Conservation (phyloP, 768 basidiomycete genomes). For the Lactarius deliciosus region DNA sequence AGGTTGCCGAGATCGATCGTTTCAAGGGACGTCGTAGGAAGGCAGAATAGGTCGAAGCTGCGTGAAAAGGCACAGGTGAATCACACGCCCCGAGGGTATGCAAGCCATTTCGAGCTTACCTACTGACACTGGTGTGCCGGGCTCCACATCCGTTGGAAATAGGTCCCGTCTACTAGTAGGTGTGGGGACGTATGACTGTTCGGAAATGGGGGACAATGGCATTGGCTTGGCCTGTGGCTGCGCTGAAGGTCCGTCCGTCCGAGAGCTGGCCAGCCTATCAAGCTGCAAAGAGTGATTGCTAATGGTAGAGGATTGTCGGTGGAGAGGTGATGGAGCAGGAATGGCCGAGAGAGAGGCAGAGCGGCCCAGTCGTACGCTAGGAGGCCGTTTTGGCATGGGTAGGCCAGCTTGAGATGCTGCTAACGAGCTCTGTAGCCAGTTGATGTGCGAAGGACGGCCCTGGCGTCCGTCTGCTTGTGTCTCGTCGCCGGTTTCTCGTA, state of each 20-base stretch:
- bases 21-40: constrained; percentile 68
- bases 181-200: constrained; percentile 62
- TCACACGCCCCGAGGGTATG: constrained; percentile 4
- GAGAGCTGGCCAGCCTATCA: constrained; percentile 31
- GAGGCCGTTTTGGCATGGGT: constrained; percentile 23
- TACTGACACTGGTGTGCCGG: constrained; percentile 32
- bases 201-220: constrained; percentile 62
- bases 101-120: constrained; percentile 36
- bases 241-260: constrained; percentile 32
- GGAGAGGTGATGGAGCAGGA: constrained; percentile 32
- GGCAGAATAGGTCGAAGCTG: constrained; percentile 41
- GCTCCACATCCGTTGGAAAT: constrained; percentile 26
- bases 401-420: constrained; percentile 7
- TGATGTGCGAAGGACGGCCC: constrained; percentile 27
- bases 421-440: constrained; percentile 24
- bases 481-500: constrained; percentile 15
- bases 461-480: constrained; percentile 14
- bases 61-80: constrained; percentile 5
- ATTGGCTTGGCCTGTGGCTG: constrained; percentile 34
- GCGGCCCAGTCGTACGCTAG: constrained; percentile 24
- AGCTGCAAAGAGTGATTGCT: constrained; percentile 47
- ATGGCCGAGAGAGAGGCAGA: constrained; percentile 28
- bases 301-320: constrained; percentile 34
- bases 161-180: constrained; percentile 38
- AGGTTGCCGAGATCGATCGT: constrained; percentile 62